phyloP scores from a whole-genome alignment of 306 rosid species.

The Corylus americana region DNA sequence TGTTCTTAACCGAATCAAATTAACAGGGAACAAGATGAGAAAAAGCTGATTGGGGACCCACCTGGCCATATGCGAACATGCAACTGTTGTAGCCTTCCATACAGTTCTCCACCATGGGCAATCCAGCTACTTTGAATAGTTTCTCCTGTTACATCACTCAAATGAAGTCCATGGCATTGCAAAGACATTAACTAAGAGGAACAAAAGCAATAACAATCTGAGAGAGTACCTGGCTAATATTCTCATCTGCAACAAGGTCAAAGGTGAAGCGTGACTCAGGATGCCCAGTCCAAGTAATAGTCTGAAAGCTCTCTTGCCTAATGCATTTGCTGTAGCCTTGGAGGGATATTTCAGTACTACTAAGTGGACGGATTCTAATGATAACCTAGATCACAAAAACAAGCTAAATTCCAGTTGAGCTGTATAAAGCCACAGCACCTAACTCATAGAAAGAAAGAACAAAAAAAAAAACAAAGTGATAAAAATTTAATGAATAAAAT shows the following conservation, averaged over 20 bases:
- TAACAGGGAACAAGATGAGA: constrained; percentile 8
- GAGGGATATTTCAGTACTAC: constrained; percentile 69
- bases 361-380: constrained; percentile 91
- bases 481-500: neutral
- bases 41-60: constrained; percentile 41
- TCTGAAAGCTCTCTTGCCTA: constrained; percentile 78
- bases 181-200: neutral
- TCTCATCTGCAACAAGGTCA: constrained; percentile 95
- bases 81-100: constrained; percentile 96
- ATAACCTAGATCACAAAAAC: constrained; percentile 62
- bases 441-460: too few relatives aligned
- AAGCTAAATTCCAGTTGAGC: constrained; percentile 13
- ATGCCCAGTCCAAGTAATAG: constrained; percentile 88
- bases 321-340: constrained; percentile 86
- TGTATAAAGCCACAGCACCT: constrained; percentile 1
- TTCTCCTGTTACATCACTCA: constrained; percentile 64
- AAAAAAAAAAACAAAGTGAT: too few relatives aligned
- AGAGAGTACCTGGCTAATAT: constrained; percentile 75
- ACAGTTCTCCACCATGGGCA: constrained; percentile 96
- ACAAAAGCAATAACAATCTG: neutral
- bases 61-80: constrained; percentile 99
- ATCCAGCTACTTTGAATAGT: constrained; percentile 87
- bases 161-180: constrained; percentile 22
- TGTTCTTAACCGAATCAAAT: constrained; percentile 13
- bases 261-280: constrained; percentile 94